Evolutionary conservation across 2,329 filamentous ascomycete genomes (phyloP).

Genomic region (Colletotrichum neosansevieriae): DNA sequence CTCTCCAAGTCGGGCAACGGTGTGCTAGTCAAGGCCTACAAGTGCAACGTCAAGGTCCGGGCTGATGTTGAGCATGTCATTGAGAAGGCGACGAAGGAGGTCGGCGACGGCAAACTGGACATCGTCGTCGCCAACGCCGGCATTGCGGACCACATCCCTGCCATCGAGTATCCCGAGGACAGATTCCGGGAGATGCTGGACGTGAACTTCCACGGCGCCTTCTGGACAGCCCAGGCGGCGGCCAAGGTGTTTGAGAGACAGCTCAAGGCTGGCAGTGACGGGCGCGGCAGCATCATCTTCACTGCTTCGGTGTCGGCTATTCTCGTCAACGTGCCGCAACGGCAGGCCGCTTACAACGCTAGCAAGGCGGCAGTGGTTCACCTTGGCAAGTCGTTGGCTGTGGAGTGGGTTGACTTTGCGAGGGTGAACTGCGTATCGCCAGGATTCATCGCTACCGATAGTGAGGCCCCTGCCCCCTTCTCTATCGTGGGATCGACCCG

Average conservation of each 20-base stretch:
- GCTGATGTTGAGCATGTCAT: constrained; percentile 45
- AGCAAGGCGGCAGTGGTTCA: constrained; percentile 82
- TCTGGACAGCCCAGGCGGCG: constrained; percentile 58
- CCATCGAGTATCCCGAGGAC: constrained; percentile 55
- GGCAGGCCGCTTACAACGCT: constrained; percentile 73
- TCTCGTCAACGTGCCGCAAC: constrained; percentile 56
- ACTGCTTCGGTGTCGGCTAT: constrained; percentile 55
- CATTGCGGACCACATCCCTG: constrained; percentile 51
- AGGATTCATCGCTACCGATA: constrained; percentile 38
- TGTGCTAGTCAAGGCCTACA: constrained; percentile 49
- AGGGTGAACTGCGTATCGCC: constrained; percentile 39
- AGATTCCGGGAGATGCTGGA: constrained; percentile 52
- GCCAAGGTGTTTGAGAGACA: constrained; percentile 53
- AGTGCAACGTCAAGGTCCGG: constrained; percentile 51
- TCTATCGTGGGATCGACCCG: constrained; percentile 74
- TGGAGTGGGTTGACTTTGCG: constrained; percentile 78
- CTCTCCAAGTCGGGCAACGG: constrained; percentile 37
- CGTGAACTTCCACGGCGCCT: constrained; percentile 56
- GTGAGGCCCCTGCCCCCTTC: background rate
- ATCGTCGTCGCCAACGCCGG: constrained; percentile 58
- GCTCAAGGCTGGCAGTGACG: constrained; percentile 43
- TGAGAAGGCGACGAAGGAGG: constrained; percentile 49
- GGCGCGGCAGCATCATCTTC: constrained; percentile 54
- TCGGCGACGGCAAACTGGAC: constrained; percentile 52
- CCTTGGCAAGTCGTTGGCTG: constrained; percentile 75